Evolutionary conservation across 2,329 filamentous ascomycete species (phyloP).

Genomic region (Chaetomium globosum): DNA sequence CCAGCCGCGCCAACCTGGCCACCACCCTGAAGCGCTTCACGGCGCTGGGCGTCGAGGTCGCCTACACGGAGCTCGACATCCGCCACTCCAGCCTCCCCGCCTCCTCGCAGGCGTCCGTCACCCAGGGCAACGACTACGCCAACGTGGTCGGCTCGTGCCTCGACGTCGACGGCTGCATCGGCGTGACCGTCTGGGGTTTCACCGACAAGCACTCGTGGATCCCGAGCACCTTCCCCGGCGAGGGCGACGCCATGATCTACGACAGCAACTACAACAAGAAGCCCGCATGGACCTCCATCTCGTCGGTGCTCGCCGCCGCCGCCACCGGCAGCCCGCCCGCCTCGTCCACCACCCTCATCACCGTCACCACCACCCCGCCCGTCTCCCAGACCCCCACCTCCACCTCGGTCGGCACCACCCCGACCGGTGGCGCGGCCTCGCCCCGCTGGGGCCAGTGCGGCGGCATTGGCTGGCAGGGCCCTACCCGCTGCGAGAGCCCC

Average conservation of each 20-base stretch:
- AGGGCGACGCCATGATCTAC: conserved; percentile 46
- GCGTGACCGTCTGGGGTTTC: conserved; percentile 50
- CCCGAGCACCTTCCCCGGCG: conserved; percentile 43
- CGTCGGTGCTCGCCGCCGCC: conserved; percentile 43
- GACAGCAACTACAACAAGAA: conserved; percentile 45
- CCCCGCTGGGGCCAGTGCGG: conserved; percentile 41
- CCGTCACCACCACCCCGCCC: conserved; percentile 17
- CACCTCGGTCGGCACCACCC: conserved; percentile 14
- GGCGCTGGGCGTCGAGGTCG: conserved; percentile 57
- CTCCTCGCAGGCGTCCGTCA: conserved; percentile 44
- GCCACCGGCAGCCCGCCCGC: conserved; percentile 28
- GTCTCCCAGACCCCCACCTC: conserved; percentile 10
- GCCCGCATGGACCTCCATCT: conserved; percentile 45
- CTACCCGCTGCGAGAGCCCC: conserved; percentile 39
- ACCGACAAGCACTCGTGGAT: conserved; percentile 50
- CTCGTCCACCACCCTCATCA: conserved; percentile 23
- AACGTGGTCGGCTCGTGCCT: conserved; percentile 44
- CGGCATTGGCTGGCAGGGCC: conserved; percentile 37
- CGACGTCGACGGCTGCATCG: conserved; percentile 44
- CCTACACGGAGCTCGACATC: conserved; percentile 65
- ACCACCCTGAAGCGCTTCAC: conserved; percentile 55
- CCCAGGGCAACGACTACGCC: conserved; percentile 53
- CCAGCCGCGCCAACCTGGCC: conserved; percentile 49
- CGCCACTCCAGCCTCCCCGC: conserved; percentile 49
- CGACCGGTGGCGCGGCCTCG: conserved; percentile 26